These are phyloP conservation scores for Cadophora malorum DNA, from an alignment of 2,329 filamentous ascomycete genomes.

Conservation along the genomic window DNA sequence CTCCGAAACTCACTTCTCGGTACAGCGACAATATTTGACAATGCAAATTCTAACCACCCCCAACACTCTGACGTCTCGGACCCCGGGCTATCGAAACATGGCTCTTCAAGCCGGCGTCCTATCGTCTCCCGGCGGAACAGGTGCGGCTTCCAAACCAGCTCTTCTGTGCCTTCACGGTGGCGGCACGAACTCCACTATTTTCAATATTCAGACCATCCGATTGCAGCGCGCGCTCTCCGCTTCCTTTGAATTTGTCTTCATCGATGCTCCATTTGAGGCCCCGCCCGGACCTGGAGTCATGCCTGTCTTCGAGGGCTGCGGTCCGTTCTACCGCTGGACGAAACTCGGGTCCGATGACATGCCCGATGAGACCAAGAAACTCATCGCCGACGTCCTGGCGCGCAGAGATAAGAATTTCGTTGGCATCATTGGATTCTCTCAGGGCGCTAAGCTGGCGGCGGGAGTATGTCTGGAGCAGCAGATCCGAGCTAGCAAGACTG, in stretches of 20 bases:
- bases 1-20: conserved; percentile 7
- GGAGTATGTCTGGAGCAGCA: conserved; percentile 69
- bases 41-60: conserved; percentile 16
- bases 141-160: conserved; percentile 19
- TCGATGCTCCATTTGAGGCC: conserved; percentile 71
- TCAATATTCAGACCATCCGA: conserved; percentile 38
- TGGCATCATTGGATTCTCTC: conserved; percentile 69
- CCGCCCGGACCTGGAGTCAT: conserved; percentile 66
- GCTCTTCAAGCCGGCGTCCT: conserved; percentile 12
- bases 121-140: conserved; percentile 15
- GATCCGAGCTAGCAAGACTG: conserved; percentile 29
- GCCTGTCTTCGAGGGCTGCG: conserved; percentile 51
- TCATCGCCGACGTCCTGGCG: conserved; percentile 23
- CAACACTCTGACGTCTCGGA: conserved; percentile 4
- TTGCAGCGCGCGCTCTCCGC: conserved; percentile 40
- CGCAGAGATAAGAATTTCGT: conserved; percentile 52
- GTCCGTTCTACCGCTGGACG: conserved; percentile 35
- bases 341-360: conserved; percentile 17
- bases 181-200: conserved; percentile 35
- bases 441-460: conserved; percentile 67
- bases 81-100: conserved; percentile 16
- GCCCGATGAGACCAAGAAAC: conserved; percentile 25
- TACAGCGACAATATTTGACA: background rate
- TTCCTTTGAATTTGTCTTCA: conserved; percentile 74
- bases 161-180: conserved; percentile 36